phyloP scores from a whole-genome alignment of 2,329 filamentous ascomycete species.

The Pseudonectria foliicola region DNA sequence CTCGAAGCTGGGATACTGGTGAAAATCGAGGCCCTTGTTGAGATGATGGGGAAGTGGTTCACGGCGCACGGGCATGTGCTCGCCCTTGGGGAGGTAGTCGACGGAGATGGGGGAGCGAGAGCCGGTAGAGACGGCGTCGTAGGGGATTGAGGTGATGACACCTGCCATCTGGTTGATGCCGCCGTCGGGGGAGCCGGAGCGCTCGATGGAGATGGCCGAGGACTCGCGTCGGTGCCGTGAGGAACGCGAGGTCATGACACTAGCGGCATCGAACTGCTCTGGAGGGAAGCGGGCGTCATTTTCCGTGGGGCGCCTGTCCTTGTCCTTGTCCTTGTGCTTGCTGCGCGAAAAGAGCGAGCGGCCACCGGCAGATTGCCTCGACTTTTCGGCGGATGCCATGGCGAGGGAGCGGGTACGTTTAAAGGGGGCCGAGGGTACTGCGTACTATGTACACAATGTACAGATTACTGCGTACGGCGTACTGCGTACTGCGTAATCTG shows the following conservation, averaged over 20 bases:
- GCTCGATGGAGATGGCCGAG: conserved; percentile 65
- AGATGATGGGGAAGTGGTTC: conserved; percentile 78
- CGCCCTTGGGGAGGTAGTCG: conserved; percentile 64
- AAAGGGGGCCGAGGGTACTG: neutral
- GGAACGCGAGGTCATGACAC: conserved; percentile 57
- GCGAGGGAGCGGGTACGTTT: conserved; percentile 11
- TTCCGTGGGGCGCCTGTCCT: conserved; percentile 55
- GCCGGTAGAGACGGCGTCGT: conserved; percentile 62
- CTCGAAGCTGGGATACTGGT: conserved; percentile 78
- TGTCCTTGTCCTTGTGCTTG: conserved; percentile 80
- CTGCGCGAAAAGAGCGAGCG: conserved; percentile 84
- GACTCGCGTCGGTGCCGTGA: conserved; percentile 71
- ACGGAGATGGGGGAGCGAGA: conserved; percentile 63
- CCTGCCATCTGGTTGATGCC: conserved; percentile 70
- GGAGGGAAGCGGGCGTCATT: conserved; percentile 51
- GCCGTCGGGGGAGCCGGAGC: conserved; percentile 54
- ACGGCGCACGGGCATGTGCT: conserved; percentile 55
- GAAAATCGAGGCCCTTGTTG: conserved; percentile 74
- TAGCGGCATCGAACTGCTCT: conserved; percentile 52
- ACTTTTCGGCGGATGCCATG: conserved; percentile 66
- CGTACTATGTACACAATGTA: too few relatives aligned
- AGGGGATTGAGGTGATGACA: conserved; percentile 81
- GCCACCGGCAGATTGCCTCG: conserved; percentile 67
- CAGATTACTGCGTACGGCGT: too few relatives aligned
- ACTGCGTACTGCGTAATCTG: too few relatives aligned